Conservation (phyloP, 139 green algal genomes). For the Chlamydomonas sp. region DNA sequence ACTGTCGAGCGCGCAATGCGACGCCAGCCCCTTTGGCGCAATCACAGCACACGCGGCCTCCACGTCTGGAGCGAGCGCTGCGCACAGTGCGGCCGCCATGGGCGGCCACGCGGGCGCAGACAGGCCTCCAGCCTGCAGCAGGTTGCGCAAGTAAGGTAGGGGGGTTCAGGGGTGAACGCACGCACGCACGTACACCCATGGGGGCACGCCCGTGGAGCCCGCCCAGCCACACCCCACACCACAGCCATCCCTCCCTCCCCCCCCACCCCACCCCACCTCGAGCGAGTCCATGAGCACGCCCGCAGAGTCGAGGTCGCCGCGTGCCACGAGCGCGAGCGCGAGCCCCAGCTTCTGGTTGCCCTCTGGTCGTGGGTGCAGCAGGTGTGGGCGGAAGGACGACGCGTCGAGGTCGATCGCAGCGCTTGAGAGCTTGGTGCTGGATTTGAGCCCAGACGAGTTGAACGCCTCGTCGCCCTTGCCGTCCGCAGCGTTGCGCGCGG, state of each 20-base stretch:
- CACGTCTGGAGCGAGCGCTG: constrained; percentile 22
- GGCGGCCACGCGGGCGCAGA: constrained; percentile 30
- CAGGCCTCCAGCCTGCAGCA: constrained; percentile 33
- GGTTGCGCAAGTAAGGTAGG: constrained; percentile 29
- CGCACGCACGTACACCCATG: too few species aligned
- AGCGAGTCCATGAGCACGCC: too few species aligned
- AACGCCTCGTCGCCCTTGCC: too few species aligned
- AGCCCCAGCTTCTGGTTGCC: constrained; percentile 48
- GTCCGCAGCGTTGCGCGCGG: too few species aligned
- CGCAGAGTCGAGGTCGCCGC: constrained; percentile 6
- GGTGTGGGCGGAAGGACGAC: background rate
- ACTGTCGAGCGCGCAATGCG: too few species aligned
- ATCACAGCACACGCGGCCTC: constrained; percentile 19
- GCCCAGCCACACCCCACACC: constrained; percentile 35
- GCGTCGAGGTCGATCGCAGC: constrained; percentile 53
- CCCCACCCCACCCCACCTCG: too few species aligned
- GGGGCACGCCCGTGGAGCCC: too few species aligned
- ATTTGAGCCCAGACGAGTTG: too few species aligned
- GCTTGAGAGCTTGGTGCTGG: too few species aligned
- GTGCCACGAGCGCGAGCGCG: constrained; percentile 43
- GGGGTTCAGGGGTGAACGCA: too few species aligned
- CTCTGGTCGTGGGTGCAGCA: constrained; percentile 15
- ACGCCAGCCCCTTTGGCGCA: constrained; percentile 22
- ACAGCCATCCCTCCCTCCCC: too few species aligned
- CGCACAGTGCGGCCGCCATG: constrained; percentile 36